A percentile compares a stretch with the other conserved stretches of the same genome.
These are phyloP conservation scores for Phytophthora megakarya DNA, from an alignment of 352 stramenopile species.

Conservation along the genomic window DNA sequence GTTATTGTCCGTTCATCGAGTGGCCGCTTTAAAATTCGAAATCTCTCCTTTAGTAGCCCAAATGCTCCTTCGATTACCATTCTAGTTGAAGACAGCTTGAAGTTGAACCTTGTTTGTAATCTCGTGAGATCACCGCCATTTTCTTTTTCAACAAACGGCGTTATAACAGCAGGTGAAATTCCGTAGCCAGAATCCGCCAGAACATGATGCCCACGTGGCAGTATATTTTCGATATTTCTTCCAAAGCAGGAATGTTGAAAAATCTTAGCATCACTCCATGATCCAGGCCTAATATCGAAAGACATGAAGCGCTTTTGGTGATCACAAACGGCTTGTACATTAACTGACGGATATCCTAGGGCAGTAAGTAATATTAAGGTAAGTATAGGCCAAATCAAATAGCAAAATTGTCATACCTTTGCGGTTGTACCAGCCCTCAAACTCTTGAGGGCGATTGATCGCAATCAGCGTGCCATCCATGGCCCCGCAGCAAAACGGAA, in stretches of 20 bases:
- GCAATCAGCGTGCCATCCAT: constrained; percentile 14
- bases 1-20: constrained; percentile 7
- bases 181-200: constrained; percentile 10
- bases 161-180: constrained; percentile 5
- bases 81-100: constrained; percentile 6
- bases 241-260: constrained; percentile 14
- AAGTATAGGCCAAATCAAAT: too few relatives aligned
- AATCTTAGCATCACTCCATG: constrained; percentile 14
- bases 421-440: constrained; percentile 22
- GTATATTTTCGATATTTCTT: constrained; percentile 4
- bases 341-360: constrained; percentile 4
- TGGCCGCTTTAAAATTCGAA: constrained; percentile 16
- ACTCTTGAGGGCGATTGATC: constrained; percentile 6
- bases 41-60: constrained; percentile 12
- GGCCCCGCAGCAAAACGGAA: constrained; percentile 13
- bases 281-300: constrained; percentile 3
- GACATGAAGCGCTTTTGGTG: constrained; percentile 11
- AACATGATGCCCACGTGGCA: constrained; percentile 10
- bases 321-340: constrained; percentile 14
- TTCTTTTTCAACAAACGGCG: constrained; percentile 1
- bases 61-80: constrained; percentile 20
- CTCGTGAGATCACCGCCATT: neutral
- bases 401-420: constrained; percentile 7
- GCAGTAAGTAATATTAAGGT: too few relatives aligned
- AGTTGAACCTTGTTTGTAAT: constrained; percentile 7